Percentiles rank a stretch among this genome's conserved stretches.
phyloP scores from a whole-genome alignment of 345 rosid species.

The Trapa bicornis region DNA sequence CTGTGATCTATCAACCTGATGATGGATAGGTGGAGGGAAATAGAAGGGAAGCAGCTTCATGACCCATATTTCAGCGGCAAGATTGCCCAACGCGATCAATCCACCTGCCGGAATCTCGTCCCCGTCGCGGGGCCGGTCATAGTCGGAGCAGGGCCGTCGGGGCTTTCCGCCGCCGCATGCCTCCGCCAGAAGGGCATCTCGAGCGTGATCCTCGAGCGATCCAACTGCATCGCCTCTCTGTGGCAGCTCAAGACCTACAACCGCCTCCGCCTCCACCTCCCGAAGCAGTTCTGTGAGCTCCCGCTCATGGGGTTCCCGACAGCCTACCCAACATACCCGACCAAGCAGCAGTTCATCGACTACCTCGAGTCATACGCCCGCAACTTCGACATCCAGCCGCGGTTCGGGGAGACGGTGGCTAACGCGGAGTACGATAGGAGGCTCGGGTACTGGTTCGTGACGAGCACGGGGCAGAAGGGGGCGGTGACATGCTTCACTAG shows the following conservation, averaged over 20 bases:
- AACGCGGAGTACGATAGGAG: conserved; percentile 37
- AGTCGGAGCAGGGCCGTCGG: conserved; percentile 80
- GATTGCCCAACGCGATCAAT: conserved; percentile 9
- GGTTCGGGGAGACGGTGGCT: conserved; percentile 40
- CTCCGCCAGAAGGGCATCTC: conserved; percentile 34
- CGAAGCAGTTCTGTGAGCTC: conserved; percentile 71
- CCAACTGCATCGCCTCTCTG: conserved; percentile 61
- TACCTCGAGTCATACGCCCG: conserved; percentile 45
- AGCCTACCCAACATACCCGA: conserved; percentile 54
- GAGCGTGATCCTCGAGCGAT: conserved; percentile 49
- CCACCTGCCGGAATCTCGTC: conserved; percentile 12
- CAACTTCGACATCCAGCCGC: conserved; percentile 34
- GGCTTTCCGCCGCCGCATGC: conserved; percentile 62
- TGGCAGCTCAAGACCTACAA: conserved; percentile 76
- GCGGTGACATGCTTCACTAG: conserved; percentile 33
- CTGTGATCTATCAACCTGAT: background rate
- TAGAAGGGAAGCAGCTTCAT: conserved; percentile 65
- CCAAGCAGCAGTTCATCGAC: conserved; percentile 53
- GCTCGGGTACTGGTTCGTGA: conserved; percentile 46
- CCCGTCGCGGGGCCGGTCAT: conserved; percentile 41
- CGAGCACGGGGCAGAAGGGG: conserved; percentile 21
- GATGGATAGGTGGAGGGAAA: conserved; percentile 57
- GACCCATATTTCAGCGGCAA: conserved; percentile 34
- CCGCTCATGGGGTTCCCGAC: conserved; percentile 54
- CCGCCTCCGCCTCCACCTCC: conserved; percentile 72